Evolutionary conservation across 2,329 filamentous ascomycete species (phyloP).

Genomic region (Scedosporium minutisporum): DNA sequence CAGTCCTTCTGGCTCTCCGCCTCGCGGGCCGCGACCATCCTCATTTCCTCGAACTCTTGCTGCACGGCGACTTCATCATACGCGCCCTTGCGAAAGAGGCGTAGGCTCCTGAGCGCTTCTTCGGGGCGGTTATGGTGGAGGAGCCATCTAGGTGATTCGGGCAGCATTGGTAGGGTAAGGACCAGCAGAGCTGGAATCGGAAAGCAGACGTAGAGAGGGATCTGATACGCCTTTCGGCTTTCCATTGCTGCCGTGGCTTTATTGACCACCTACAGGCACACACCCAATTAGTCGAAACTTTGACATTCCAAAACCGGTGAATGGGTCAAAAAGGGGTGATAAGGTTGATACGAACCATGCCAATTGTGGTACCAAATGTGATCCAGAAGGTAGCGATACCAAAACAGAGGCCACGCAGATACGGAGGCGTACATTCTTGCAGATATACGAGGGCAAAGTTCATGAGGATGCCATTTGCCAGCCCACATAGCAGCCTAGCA

Average conservation of each 20-base stretch:
- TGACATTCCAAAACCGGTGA: background rate
- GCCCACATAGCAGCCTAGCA: background rate
- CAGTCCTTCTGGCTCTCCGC: constrained; percentile 1
- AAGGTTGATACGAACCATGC: background rate
- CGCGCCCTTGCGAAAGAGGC: constrained; percentile 5
- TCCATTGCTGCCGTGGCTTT: background rate
- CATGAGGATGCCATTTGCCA: background rate
- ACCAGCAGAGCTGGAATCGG: constrained; percentile 33
- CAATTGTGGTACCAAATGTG: constrained; percentile 1
- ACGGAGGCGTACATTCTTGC: background rate
- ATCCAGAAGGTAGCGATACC: constrained; percentile 1
- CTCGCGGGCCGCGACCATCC: background rate
- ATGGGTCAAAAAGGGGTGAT: background rate
- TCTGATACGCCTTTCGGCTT: background rate
- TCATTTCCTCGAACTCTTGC: constrained; percentile 5
- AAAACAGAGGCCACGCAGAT: constrained; percentile 3
- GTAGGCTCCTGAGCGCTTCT: constrained; percentile 41
- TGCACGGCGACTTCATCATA: constrained; percentile 4
- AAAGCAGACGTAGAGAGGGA: constrained; percentile 4
- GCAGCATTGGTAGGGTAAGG: constrained; percentile 39
- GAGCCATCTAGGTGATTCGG: constrained; percentile 55
- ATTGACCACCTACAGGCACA: background rate
- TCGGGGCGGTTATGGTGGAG: constrained; percentile 44
- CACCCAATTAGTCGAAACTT: background rate
- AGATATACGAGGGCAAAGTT: constrained; percentile 5